Conservation (phyloP, 441 rosid genomes). For the Populus trichocarpa region DNA sequence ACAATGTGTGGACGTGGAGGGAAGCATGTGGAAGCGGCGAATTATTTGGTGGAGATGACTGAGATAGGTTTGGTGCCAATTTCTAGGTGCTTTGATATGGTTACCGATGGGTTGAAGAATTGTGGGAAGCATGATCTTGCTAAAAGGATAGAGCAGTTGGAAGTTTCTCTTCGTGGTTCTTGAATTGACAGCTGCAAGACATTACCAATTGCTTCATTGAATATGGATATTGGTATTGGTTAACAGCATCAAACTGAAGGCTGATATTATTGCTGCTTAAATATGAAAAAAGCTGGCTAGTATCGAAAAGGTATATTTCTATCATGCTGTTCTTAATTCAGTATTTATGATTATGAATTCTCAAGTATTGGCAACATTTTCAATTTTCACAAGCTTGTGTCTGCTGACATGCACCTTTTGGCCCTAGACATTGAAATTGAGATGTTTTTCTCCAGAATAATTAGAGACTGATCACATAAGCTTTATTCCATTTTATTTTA, state of each 20-base stretch:
- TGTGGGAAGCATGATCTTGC: constrained; percentile 88
- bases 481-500: neutral
- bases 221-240: neutral
- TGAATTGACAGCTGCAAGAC: constrained; percentile 8
- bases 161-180: constrained; percentile 52
- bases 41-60: constrained; percentile 83
- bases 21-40: constrained; percentile 71
- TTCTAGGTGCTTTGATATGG: constrained; percentile 86
- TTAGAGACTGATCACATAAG: neutral
- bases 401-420: neutral
- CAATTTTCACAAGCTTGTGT: neutral
- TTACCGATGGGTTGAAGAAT: constrained; percentile 83
- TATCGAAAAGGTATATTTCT: constrained; percentile 2
- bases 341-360: neutral
- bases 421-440: neutral
- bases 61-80: constrained; percentile 79
- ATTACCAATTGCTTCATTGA: neutral
- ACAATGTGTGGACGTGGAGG: constrained; percentile 91
- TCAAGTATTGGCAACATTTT: neutral
- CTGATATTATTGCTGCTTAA: neutral
- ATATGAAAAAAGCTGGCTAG: neutral
- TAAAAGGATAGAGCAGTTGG: constrained; percentile 67
- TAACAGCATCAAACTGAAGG: neutral
- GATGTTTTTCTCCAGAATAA: neutral
- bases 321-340: constrained; percentile 4